Evolutionary conservation across 2,329 filamentous ascomycete species (phyloP).

Genomic region (Xylaria sp.): DNA sequence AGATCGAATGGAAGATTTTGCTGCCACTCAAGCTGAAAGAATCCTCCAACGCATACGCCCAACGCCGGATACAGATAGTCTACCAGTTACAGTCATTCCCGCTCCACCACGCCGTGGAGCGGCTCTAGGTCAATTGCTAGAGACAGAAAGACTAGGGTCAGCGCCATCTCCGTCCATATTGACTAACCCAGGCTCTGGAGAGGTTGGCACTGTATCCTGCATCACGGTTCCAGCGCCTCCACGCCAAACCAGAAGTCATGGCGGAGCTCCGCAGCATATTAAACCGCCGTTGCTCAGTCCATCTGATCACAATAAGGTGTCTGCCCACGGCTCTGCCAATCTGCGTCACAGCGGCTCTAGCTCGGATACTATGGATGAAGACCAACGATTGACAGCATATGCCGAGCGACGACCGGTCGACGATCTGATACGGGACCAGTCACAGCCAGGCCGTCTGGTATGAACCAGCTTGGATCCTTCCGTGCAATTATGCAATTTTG

Average conservation of each 20-base stretch:
- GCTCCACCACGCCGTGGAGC: conserved; percentile 69
- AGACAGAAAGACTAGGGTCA: conserved; percentile 59
- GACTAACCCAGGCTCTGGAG: conserved; percentile 24
- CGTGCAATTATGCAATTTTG: conserved; percentile 19
- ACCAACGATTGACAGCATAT: conserved; percentile 38
- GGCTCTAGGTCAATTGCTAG: conserved; percentile 65
- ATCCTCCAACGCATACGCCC: conserved; percentile 67
- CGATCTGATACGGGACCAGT: conserved; percentile 39
- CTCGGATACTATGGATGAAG: conserved; percentile 27
- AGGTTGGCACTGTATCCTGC: conserved; percentile 27
- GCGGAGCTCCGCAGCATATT: conserved; percentile 30
- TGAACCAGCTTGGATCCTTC: conserved; percentile 10
- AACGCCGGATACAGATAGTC: conserved; percentile 63
- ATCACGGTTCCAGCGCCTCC: conserved; percentile 33
- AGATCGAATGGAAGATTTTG: conserved; percentile 69
- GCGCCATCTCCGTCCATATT: conserved; percentile 25
- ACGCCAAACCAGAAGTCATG: conserved; percentile 33
- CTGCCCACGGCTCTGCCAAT: conserved; percentile 30
- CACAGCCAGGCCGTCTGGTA: conserved; percentile 30
- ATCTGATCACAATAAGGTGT: conserved; percentile 38
- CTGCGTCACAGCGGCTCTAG: conserved; percentile 31
- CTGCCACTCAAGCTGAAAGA: conserved; percentile 69
- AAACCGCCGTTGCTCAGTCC: conserved; percentile 35
- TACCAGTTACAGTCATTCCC: conserved; percentile 71
- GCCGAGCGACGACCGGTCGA: conserved; percentile 44